These are phyloP conservation scores for Adansonia rubrostipa DNA, from an alignment of 441 rosid genomes.

Conservation along the genomic window DNA sequence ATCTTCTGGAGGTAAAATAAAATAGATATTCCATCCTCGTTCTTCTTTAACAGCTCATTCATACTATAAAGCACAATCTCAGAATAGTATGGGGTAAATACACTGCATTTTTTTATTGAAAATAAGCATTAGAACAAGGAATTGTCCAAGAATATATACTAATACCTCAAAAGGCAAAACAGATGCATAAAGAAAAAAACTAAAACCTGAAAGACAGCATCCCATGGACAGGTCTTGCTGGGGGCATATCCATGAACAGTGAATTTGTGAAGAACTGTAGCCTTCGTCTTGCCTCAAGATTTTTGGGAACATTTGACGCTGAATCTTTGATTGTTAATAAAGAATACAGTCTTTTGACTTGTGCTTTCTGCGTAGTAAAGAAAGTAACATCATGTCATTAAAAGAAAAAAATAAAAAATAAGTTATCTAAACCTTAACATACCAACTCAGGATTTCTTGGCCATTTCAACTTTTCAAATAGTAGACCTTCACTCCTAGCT, in stretches of 20 bases:
- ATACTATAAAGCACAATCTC: conserved; percentile 95
- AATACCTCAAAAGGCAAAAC: conserved; percentile 24
- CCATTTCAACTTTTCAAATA: conserved; percentile 92
- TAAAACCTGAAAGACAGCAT: conserved; percentile 88
- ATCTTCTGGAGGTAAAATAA: conserved; percentile 99
- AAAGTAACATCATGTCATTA: conserved; percentile 29
- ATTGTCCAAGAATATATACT: conserved; percentile 25
- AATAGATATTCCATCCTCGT: conserved; percentile 96
- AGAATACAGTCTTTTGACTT: conserved; percentile 82
- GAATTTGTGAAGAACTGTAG: conserved; percentile 94
- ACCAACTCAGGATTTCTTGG: conserved; percentile 92
- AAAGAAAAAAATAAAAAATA: background rate
- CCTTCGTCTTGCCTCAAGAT: conserved; percentile 94
- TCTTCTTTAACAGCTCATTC: conserved; percentile 85
- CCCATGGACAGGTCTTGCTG: conserved; percentile 73
- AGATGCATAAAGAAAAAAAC: conserved; percentile 7
- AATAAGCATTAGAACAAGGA: conserved; percentile 24
- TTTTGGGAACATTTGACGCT: conserved; percentile 83
- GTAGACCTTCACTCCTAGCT: conserved; percentile 87
- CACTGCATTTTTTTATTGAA: conserved; percentile 58
- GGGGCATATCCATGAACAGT: conserved; percentile 90
- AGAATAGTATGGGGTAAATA: conserved; percentile 97
- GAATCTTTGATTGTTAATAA: conserved; percentile 93
- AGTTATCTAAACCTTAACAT: conserved; percentile 31
- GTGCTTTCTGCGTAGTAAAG: conserved; percentile 61